Evolutionary conservation across 2,329 filamentous ascomycete species (phyloP).

Genomic region (Paecilomyces formosus): DNA sequence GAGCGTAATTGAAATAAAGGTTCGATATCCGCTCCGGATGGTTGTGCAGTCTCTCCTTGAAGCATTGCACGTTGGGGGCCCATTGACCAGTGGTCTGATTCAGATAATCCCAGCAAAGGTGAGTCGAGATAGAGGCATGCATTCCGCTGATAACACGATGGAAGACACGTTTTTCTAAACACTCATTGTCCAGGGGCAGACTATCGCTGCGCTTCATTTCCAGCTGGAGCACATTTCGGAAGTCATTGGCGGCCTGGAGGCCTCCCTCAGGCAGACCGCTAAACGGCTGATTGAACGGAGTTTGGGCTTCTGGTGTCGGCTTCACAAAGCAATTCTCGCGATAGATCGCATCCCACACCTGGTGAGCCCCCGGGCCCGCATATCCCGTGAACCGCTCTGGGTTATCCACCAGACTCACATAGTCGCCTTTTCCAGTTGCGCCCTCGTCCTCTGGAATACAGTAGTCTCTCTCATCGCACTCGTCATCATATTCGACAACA

Average conservation of each 20-base stretch:
- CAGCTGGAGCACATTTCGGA: constrained; percentile 52
- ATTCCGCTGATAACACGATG: constrained; percentile 92
- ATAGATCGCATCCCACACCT: constrained; percentile 96
- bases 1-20: constrained; percentile 97
- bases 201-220: constrained; percentile 42
- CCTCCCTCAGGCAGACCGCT: constrained; percentile 29
- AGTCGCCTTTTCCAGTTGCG: constrained; percentile 79
- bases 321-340: constrained; percentile 88
- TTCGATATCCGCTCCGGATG: constrained; percentile 91
- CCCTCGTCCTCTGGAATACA: constrained; percentile 94
- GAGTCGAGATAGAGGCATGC: constrained; percentile 95
- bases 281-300: constrained; percentile 12
- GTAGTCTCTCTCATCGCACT: constrained; percentile 94
- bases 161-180: constrained; percentile 97
- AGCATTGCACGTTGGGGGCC: constrained; percentile 85
- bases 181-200: constrained; percentile 80
- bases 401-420: constrained; percentile 88
- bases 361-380: constrained; percentile 70
- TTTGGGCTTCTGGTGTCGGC: constrained; percentile 23
- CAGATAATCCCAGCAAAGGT: constrained; percentile 91
- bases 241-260: constrained; percentile 52
- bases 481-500: constrained; percentile 94
- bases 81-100: constrained; percentile 93
- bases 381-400: constrained; percentile 96
- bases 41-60: constrained; percentile 73